Percentiles rank a stretch among this genome's conserved stretches.
Conservation (phyloP, 2,329 filamentous ascomycete species). For the Claviceps digitariae region DNA sequence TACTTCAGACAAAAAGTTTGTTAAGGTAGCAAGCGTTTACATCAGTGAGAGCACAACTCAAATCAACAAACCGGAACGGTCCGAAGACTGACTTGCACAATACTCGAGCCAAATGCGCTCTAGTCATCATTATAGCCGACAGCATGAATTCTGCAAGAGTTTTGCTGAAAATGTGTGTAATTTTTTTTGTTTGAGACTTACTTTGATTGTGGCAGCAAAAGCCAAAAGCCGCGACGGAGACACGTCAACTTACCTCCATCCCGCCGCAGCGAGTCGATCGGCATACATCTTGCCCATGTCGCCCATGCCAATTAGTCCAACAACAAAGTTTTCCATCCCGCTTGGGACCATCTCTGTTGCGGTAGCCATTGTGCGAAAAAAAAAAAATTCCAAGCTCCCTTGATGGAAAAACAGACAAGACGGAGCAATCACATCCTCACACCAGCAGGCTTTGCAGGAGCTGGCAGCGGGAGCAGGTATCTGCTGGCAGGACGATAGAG, state of each 20-base stretch:
- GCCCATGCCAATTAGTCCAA: conserved; percentile 97
- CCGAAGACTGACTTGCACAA: conserved; percentile 49
- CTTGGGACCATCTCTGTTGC: conserved; percentile 17
- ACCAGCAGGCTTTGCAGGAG: not conserved
- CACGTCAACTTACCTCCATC: conserved; percentile 64
- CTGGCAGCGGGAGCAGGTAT: not conserved
- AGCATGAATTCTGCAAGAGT: not conserved
- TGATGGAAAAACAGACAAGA: conserved; percentile 8
- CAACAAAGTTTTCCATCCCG: conserved; percentile 54
- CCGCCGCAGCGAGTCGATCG: conserved; percentile 71
- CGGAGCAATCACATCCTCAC: conserved; percentile 15
- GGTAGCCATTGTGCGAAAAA: conserved; percentile 16
- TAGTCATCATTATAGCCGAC: conserved; percentile 75
- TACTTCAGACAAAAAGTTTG: conserved; percentile 69
- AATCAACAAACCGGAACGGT: conserved; percentile 62
- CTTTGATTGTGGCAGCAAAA: not conserved
- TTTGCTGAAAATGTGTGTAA: not conserved
- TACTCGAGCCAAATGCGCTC: conserved; percentile 99
- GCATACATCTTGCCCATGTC: conserved; percentile 99
- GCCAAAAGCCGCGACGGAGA: not conserved
- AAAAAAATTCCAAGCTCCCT: too few species aligned
- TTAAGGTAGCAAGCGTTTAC: conserved; percentile 98
- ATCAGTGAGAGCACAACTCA: conserved; percentile 72
- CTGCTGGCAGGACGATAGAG: not conserved
- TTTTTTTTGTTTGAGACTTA: not conserved